These are phyloP conservation scores for Moricandia arvensis DNA, from an alignment of 345 rosid genomes.

Conservation along the genomic window DNA sequence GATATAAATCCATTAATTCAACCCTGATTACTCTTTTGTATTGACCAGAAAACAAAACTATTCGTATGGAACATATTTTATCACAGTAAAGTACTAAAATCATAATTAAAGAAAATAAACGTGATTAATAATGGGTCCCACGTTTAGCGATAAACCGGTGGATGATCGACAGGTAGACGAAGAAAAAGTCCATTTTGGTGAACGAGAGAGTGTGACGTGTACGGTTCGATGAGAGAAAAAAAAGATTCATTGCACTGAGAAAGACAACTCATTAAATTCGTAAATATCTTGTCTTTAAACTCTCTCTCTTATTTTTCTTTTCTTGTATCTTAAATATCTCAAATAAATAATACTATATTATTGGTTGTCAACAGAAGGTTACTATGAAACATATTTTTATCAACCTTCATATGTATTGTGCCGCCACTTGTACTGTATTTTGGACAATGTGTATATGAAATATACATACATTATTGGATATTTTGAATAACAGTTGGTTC, in stretches of 20 bases:
- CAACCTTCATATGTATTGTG: constrained; percentile 7
- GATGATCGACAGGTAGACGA: constrained; percentile 29
- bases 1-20: not conserved
- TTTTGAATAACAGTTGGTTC: constrained; percentile 6
- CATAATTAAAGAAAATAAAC: not conserved
- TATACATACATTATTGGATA: too few relatives aligned
- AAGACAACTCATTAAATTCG: constrained; percentile 16
- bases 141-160: not conserved
- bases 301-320: not conserved
- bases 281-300: constrained; percentile 36
- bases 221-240: constrained; percentile 20
- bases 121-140: constrained; percentile 15
- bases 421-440: constrained; percentile 28
- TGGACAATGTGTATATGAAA: constrained; percentile 26
- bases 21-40: not conserved
- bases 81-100: not conserved
- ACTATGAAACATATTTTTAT: not conserved
- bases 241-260: constrained; percentile 37
- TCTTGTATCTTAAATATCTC: not conserved
- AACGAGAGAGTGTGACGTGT: constrained; percentile 34
- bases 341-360: not conserved
- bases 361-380: constrained; percentile 16
- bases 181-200: constrained; percentile 24
- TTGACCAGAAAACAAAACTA: not conserved
- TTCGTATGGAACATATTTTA: not conserved